These are phyloP conservation scores for Malus hybrid DNA, from an alignment of 331 rosid species.

Conservation along the genomic window DNA sequence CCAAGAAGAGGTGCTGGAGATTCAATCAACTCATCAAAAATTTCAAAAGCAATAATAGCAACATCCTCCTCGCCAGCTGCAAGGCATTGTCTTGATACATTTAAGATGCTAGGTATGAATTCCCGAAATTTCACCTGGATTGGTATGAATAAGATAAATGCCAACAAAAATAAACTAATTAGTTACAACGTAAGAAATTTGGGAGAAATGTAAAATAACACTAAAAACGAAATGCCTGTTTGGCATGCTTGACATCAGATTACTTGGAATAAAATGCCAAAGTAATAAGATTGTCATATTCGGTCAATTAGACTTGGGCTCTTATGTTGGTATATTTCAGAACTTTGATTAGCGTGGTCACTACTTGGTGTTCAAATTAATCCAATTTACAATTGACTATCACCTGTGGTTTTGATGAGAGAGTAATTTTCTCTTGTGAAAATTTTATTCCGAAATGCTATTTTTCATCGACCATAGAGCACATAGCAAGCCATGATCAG, in stretches of 20 bases:
- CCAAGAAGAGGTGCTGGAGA: constrained; percentile 99
- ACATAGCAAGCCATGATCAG: neutral
- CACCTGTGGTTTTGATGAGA: neutral
- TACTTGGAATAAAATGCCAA: neutral
- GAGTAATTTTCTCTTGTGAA: neutral
- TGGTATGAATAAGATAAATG: neutral
- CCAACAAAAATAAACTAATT: neutral
- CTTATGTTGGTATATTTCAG: neutral
- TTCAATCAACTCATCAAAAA: constrained; percentile 94
- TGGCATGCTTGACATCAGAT: neutral
- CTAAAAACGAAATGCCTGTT: neutral
- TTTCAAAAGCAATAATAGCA: constrained; percentile 92
- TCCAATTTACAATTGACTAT: neutral
- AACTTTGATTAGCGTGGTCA: neutral
- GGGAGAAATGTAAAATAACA: neutral
- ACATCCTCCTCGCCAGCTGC: constrained; percentile 97
- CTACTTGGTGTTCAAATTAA: neutral
- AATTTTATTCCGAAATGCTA: neutral
- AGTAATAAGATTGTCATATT: neutral
- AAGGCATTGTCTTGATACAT: constrained; percentile 92
- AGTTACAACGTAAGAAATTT: constrained; percentile 11
- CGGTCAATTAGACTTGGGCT: neutral
- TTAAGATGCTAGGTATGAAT: constrained; percentile 94
- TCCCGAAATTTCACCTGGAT: constrained; percentile 83
- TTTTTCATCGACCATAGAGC: neutral